These are phyloP conservation scores for Pichia gijzeniarum DNA, from an alignment of 805 yeast species.

Conservation along the genomic window DNA sequence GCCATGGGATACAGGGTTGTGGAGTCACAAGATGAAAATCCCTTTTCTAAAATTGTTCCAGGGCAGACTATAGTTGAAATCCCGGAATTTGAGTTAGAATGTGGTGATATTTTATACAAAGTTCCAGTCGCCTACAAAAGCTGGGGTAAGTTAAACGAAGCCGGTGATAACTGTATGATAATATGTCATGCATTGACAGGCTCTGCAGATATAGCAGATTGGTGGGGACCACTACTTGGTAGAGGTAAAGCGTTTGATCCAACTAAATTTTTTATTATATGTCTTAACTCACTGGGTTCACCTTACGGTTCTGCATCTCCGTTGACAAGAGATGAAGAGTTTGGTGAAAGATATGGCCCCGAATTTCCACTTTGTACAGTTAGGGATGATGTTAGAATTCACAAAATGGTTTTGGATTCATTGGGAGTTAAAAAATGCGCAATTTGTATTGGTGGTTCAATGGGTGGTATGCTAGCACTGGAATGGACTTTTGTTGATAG, in stretches of 20 bases:
- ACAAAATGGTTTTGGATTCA: slow-evolving; percentile 67
- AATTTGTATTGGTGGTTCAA: slow-evolving; percentile 89
- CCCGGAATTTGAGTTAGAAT: slow-evolving; percentile 70
- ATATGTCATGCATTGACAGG: slow-evolving; percentile 96
- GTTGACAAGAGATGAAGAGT: slow-evolving; percentile 68
- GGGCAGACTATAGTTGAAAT: slow-evolving; percentile 75
- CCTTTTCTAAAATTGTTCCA: slow-evolving; percentile 60
- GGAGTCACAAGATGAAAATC: slow-evolving; percentile 51
- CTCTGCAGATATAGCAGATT: slow-evolving; percentile 88
- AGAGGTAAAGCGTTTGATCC: slow-evolving; percentile 87
- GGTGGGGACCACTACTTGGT: slow-evolving; percentile 98
- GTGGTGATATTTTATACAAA: slow-evolving; percentile 63
- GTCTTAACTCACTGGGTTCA: slow-evolving; percentile 89
- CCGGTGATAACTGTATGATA: slow-evolving; percentile 71
- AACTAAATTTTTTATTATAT: slow-evolving; percentile 73
- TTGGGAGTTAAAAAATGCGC: slow-evolving; percentile 78
- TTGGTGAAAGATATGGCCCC: slow-evolving; percentile 81
- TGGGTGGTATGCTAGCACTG: slow-evolving; percentile 97
- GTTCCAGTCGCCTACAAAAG: slow-evolving; percentile 95
- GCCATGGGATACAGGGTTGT: slow-evolving; percentile 35
- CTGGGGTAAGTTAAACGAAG: slow-evolving; percentile 80
- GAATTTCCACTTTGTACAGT: slow-evolving; percentile 90
- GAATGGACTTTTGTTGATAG: slow-evolving; percentile 69
- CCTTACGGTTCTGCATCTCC: slow-evolving; percentile 97
- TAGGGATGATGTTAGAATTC: slow-evolving; percentile 86